Conservation (phyloP, 1,139 yeast genomes). For the Debaryomyces sp. region DNA sequence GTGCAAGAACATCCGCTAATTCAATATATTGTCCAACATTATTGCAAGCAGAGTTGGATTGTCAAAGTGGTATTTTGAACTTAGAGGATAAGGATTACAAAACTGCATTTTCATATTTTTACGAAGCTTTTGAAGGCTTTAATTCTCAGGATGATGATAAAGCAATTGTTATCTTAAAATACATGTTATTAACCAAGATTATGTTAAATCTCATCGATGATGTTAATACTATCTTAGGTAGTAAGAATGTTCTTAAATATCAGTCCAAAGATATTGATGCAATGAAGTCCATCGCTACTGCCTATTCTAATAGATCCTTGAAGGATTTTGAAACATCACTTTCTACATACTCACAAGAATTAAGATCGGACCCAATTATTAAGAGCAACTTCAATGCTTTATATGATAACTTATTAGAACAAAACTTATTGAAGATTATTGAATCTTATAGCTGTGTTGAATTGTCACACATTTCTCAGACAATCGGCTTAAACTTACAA, state of each 20-base stretch:
- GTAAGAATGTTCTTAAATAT: conserved; percentile 81
- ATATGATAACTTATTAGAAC: conserved; percentile 91
- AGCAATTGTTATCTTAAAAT: conserved; percentile 81
- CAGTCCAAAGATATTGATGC: conserved; percentile 80
- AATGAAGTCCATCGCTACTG: conserved; percentile 89
- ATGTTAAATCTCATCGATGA: conserved; percentile 91
- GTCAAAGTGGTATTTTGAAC: conserved; percentile 93
- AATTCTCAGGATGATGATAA: conserved; percentile 61
- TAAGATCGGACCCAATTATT: conserved; percentile 84
- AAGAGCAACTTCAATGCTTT: conserved; percentile 91
- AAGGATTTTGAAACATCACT: conserved; percentile 87
- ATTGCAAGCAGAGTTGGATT: conserved; percentile 91
- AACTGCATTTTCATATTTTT: conserved; percentile 94
- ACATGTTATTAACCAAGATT: conserved; percentile 89
- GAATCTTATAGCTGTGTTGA: conserved; percentile 97
- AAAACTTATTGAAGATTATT: conserved; percentile 89
- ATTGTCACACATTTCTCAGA: conserved; percentile 81
- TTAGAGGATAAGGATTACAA: conserved; percentile 97
- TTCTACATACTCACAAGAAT: conserved; percentile 68
- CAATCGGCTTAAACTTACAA: conserved; percentile 83
- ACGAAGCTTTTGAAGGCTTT: conserved; percentile 92
- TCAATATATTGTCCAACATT: conserved; percentile 95
- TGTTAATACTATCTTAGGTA: conserved; percentile 71
- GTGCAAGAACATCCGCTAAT: conserved; percentile 96
- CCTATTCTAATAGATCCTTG: conserved; percentile 86